A percentile compares a stretch with the other conserved stretches of the same genome.
These are phyloP conservation scores for Diaporthe sp. DNA, from an alignment of 2,329 filamentous ascomycete species.

Conservation along the genomic window DNA sequence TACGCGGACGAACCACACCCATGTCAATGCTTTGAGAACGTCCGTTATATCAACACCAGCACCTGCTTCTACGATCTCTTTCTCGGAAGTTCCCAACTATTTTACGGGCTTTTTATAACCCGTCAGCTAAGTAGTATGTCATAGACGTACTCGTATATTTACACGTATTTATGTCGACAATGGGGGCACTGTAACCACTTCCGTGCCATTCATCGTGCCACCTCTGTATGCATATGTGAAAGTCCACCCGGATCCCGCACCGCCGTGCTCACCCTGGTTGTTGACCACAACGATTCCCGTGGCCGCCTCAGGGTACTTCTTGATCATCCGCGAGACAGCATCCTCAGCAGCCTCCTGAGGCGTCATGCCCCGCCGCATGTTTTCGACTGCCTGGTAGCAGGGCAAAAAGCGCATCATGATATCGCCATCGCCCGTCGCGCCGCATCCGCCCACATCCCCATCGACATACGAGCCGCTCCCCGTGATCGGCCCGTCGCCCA, in stretches of 20 bases:
- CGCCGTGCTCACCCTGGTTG: constrained; percentile 59
- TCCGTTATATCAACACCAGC: too few species aligned
- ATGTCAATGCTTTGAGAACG: not conserved
- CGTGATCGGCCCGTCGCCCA: constrained; percentile 65
- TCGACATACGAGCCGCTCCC: constrained; percentile 67
- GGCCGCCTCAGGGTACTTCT: constrained; percentile 55
- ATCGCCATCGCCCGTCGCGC: constrained; percentile 67
- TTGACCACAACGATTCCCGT: constrained; percentile 64
- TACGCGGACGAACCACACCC: not conserved
- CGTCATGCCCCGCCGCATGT: constrained; percentile 57
- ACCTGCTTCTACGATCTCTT: not conserved
- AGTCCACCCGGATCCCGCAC: constrained; percentile 63
- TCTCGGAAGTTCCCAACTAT: not conserved
- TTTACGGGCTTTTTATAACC: not conserved
- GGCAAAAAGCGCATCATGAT: constrained; percentile 68
- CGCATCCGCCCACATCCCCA: constrained; percentile 63
- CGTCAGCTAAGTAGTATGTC: not conserved
- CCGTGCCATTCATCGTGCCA: constrained; percentile 55
- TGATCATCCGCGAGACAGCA: constrained; percentile 59
- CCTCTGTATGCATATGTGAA: constrained; percentile 65
- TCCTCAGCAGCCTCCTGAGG: constrained; percentile 62
- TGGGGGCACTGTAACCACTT: constrained; percentile 55
- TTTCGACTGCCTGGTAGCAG: constrained; percentile 68
- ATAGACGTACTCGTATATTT: not conserved
- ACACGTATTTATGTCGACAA: constrained; percentile 31